Evolutionary conservation across 2,329 filamentous ascomycete genomes (phyloP).

Genomic region (Cercospora citrullina): DNA sequence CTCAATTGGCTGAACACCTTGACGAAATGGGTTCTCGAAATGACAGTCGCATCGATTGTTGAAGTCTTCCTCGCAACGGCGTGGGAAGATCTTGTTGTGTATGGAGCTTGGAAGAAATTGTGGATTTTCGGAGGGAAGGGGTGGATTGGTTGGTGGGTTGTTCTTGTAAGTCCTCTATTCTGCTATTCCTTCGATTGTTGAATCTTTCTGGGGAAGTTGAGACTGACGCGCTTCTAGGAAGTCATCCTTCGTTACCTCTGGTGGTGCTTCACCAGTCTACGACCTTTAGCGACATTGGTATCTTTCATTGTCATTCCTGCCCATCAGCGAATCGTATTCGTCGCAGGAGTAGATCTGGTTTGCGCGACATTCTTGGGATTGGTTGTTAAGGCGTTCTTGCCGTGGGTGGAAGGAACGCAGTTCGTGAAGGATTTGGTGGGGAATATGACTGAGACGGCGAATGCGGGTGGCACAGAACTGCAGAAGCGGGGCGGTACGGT

Average conservation of each 20-base stretch:
- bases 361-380: constrained; percentile 16
- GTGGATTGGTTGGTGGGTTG: neutral
- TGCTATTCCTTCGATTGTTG: too few relatives aligned
- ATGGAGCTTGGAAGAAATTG: neutral
- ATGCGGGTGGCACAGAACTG: neutral
- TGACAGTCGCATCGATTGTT: constrained; percentile 11
- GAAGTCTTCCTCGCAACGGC: neutral
- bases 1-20: constrained; percentile 24
- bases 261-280: constrained; percentile 3
- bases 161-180: neutral
- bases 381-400: constrained; percentile 13
- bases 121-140: neutral
- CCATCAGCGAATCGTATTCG: constrained; percentile 22
- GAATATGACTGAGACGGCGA: constrained; percentile 14
- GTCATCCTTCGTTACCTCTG: constrained; percentile 1
- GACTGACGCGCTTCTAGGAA: neutral
- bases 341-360: constrained; percentile 5
- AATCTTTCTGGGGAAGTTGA: too few relatives aligned
- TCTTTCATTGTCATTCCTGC: constrained; percentile 23
- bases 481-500: neutral
- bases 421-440: constrained; percentile 10
- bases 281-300: constrained; percentile 15
- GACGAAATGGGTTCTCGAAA: constrained; percentile 22
- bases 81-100: neutral
- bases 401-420: constrained; percentile 19